Conservation (phyloP, 805 yeast species). For the Metschnikowia borealis region DNA sequence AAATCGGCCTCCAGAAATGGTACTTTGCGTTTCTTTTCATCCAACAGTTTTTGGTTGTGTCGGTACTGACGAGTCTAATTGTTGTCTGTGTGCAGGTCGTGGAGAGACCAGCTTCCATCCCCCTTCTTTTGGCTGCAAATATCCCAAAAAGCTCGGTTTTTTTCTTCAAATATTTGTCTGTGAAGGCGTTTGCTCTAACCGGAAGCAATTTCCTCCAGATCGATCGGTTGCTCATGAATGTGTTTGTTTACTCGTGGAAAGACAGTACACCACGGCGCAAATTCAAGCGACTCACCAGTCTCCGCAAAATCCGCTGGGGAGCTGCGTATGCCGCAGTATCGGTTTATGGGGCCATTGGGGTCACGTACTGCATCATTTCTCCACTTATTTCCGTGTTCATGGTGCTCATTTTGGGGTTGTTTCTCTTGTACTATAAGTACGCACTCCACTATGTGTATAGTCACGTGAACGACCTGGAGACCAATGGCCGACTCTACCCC, state of each 20-base stretch:
- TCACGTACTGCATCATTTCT: constrained; percentile 74
- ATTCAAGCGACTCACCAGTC: constrained; percentile 39
- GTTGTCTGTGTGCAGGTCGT: constrained; percentile 58
- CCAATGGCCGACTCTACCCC: constrained; percentile 69
- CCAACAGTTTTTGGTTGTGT: constrained; percentile 80
- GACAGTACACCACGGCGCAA: constrained; percentile 62
- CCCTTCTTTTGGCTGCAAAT: constrained; percentile 67
- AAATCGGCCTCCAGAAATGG: constrained; percentile 73
- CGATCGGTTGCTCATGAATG: constrained; percentile 43
- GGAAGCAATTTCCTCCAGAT: constrained; percentile 68
- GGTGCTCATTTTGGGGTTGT: constrained; percentile 49
- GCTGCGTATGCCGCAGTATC: constrained; percentile 72
- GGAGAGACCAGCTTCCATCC: constrained; percentile 68
- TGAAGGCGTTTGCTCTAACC: constrained; percentile 72
- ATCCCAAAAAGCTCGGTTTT: constrained; percentile 85
- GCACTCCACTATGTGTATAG: constrained; percentile 56
- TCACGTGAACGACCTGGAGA: constrained; percentile 52
- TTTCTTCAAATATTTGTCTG: constrained; percentile 70
- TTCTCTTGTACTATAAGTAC: constrained; percentile 66
- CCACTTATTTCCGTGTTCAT: constrained; percentile 70
- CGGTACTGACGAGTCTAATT: constrained; percentile 75
- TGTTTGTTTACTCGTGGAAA: constrained; percentile 30
- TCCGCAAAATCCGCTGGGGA: constrained; percentile 68
- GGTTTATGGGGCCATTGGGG: constrained; percentile 70
- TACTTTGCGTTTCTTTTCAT: constrained; percentile 73